Base-by-base conservation (phyloP, 208 protist species). In the Leishmania braziliensis region DNA sequence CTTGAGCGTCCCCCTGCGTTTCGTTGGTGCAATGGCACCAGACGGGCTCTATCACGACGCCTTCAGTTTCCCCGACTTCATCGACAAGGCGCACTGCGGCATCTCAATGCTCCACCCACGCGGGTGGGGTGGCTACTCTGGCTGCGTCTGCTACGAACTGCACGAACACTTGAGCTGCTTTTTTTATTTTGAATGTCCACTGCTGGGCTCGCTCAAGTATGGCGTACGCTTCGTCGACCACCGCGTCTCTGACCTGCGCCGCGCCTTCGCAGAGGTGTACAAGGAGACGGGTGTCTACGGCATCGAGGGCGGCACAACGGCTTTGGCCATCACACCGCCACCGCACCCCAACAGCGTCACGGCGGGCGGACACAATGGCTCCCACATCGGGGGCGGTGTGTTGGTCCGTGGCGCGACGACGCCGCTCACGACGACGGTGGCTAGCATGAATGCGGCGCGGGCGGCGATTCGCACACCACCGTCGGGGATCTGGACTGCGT, bases 131-230 rank as follows among this genome's bases (percentile, higher is more conserved):
- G 90, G 91, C 50, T 96, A 88, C 84, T 84, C 86, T 18, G 91
- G 90, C 62, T 86, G 71, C 33, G 88, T 93, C 33, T 95, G 91
- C 86, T 96, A 93, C 85, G 87, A 89, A 60, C 62, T 96, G 51
- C 68, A 85, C 54, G 84, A 89, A 29, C 77, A 81, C 51, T 63
- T 94, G 18, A 86, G 86, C 75, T 93, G 87, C 82, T 92, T 92
- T 77, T 84, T 94, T 60, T 94, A 89, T 84, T 93, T 94, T 78
- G 93, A 96, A 62, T 87, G 80, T 77, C 85, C 91, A 3, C 77
- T 96, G 75, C 85, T 96, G 73, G 88, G 88, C 18, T 84, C 80
- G 23, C 75, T 85, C 60, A 89, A 90, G 76, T 93, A 82, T 74
- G 93, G 93, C 16, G 93, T 96, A 20, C 91, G 89, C 74, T 94